A percentile compares a stretch with the other conserved stretches of the same genome.
Evolutionary conservation across 306 rosid species (phyloP).

Genomic region (Adenanthera pavonina): DNA sequence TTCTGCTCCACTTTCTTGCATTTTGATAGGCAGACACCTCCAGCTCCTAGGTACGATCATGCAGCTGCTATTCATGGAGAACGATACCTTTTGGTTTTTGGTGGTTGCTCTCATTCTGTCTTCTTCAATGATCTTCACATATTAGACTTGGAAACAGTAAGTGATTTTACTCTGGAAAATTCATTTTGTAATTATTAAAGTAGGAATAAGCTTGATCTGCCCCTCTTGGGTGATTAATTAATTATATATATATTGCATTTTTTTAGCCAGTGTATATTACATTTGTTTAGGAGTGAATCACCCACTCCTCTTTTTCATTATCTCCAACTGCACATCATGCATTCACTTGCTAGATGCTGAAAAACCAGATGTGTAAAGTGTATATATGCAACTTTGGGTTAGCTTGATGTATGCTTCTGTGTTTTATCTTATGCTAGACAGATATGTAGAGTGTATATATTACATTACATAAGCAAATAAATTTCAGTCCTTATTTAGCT

Average conservation of each 20-base stretch:
- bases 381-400: slow-evolving; percentile 5
- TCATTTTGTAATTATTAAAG: background rate
- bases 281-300: background rate
- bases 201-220: slow-evolving; percentile 27
- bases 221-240: slow-evolving; percentile 33
- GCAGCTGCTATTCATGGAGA: slow-evolving; percentile 76
- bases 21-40: slow-evolving; percentile 90
- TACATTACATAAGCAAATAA: background rate
- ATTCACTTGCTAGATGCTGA: background rate
- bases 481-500: slow-evolving; percentile 30
- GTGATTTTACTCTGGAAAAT: slow-evolving; percentile 36
- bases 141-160: slow-evolving; percentile 86
- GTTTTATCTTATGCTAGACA: slow-evolving; percentile 14
- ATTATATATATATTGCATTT: slow-evolving; percentile 10
- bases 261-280: background rate
- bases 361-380: background rate
- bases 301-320: background rate
- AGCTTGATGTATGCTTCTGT: background rate
- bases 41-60: slow-evolving; percentile 94
- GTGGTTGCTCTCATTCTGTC: slow-evolving; percentile 92
- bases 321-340: background rate
- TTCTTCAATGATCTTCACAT: slow-evolving; percentile 91
- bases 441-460: background rate
- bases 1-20: slow-evolving; percentile 51
- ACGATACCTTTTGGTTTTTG: slow-evolving; percentile 83